Conservation (phyloP, 495 filamentous ascomycete species). For the Neurospora sp. region DNA sequence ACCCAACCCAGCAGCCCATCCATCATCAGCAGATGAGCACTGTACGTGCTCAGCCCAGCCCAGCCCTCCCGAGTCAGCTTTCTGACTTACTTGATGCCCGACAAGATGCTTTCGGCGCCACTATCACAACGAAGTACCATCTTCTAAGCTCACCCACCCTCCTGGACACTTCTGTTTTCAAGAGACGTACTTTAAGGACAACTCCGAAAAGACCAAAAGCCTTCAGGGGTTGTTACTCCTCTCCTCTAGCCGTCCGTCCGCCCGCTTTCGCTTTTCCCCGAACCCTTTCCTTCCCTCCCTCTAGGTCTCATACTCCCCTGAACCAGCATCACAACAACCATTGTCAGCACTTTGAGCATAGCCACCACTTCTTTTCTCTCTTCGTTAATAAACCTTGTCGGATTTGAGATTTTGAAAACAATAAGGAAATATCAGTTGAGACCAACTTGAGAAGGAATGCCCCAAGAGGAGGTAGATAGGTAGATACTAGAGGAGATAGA, state of each 20-base stretch:
- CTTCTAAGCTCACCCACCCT: neutral
- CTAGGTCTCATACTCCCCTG: too few relatives aligned
- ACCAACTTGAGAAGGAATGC: too few relatives aligned
- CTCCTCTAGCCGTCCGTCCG: neutral
- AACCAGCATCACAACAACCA: too few relatives aligned
- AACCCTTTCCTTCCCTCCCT: neutral
- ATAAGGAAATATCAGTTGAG: too few relatives aligned
- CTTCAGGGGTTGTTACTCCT: neutral
- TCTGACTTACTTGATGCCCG: neutral
- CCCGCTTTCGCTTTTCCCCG: neutral
- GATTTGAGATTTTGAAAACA: too few relatives aligned
- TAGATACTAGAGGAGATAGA: too few relatives aligned
- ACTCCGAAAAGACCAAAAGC: neutral
- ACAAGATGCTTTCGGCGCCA: neutral
- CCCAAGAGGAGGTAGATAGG: too few relatives aligned
- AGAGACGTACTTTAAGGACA: neutral
- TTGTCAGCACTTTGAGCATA: too few relatives aligned
- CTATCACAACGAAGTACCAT: neutral
- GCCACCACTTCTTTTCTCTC: too few relatives aligned
- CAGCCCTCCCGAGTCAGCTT: neutral
- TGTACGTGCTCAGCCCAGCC: neutral
- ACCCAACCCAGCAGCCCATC: neutral
- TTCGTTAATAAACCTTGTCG: too few relatives aligned
- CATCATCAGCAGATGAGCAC: neutral
- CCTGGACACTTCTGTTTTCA: neutral